phyloP scores from a whole-genome alignment of 2,329 filamentous ascomycete species.

The Penicillium expansum region DNA sequence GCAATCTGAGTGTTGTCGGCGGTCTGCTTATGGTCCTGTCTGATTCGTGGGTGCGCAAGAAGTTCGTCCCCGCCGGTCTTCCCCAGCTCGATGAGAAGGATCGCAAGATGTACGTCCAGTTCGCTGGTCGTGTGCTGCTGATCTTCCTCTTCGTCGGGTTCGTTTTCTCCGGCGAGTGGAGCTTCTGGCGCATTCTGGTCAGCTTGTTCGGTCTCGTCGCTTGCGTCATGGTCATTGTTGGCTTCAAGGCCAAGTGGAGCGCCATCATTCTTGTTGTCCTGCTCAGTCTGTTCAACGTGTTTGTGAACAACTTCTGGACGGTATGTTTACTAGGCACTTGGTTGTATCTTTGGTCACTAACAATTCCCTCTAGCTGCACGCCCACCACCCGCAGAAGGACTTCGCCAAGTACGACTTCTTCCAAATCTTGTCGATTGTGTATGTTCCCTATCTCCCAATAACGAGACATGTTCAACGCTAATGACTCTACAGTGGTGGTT shows the following conservation, averaged over 20 bases:
- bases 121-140: slow-evolving; percentile 88
- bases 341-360: slow-evolving; percentile 15
- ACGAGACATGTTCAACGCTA: not conserved
- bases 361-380: slow-evolving; percentile 67
- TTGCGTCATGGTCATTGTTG: slow-evolving; percentile 97
- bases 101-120: slow-evolving; percentile 99
- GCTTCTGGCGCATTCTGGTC: slow-evolving; percentile 79
- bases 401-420: slow-evolving; percentile 99
- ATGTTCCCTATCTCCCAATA: slow-evolving; percentile 38
- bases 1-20: slow-evolving; percentile 95
- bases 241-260: slow-evolving; percentile 99
- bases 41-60: slow-evolving; percentile 97
- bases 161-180: slow-evolving; percentile 93
- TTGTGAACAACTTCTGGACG: slow-evolving; percentile 99
- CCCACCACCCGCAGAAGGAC: slow-evolving; percentile 98
- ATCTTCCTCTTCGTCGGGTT: slow-evolving; percentile 98
- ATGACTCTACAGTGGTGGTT: slow-evolving; percentile 63
- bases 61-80: slow-evolving; percentile 90
- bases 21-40: slow-evolving; percentile 97
- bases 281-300: slow-evolving; percentile 90
- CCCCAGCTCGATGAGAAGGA: slow-evolving; percentile 97
- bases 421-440: slow-evolving; percentile 97
- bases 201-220: slow-evolving; percentile 82
- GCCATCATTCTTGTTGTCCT: slow-evolving; percentile 93
- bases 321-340: slow-evolving; percentile 55